Conservation (phyloP, 306 rosid species). For the Elaeagnus macrophylla region DNA sequence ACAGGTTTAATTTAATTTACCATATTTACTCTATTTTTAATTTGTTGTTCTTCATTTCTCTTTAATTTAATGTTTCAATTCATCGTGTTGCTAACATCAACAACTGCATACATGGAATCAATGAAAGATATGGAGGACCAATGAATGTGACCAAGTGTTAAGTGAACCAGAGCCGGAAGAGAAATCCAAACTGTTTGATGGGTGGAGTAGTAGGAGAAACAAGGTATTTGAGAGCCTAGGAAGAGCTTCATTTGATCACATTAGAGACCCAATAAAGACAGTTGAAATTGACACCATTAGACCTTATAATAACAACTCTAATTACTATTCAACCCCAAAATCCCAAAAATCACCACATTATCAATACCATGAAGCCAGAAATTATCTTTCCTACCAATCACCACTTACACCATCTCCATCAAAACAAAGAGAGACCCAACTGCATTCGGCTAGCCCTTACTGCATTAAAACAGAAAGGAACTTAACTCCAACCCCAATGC, state of each 20-base stretch:
- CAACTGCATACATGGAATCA: not conserved
- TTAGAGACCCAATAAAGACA: slow-evolving; percentile 34
- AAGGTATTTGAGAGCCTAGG: slow-evolving; percentile 24
- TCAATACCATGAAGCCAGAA: slow-evolving; percentile 2
- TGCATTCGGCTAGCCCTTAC: slow-evolving; percentile 32
- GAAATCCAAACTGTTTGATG: slow-evolving; percentile 20
- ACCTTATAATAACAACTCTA: slow-evolving; percentile 8
- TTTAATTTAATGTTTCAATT: not conserved
- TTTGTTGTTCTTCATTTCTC: too few relatives aligned
- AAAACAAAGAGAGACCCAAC: slow-evolving; percentile 19
- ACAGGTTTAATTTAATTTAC: slow-evolving; percentile 19
- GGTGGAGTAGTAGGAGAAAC: slow-evolving; percentile 22
- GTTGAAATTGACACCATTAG: slow-evolving; percentile 46
- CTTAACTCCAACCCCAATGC: not conserved
- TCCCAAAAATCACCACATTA: slow-evolving; percentile 6
- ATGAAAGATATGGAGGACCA: slow-evolving; percentile 21
- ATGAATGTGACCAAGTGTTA: slow-evolving; percentile 11
- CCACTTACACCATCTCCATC: slow-evolving; percentile 30
- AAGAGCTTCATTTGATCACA: slow-evolving; percentile 36
- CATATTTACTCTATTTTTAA: too few relatives aligned
- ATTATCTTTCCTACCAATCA: slow-evolving; percentile 14
- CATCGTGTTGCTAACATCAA: not conserved
- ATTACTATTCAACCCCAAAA: slow-evolving; percentile 14
- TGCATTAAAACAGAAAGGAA: slow-evolving; percentile 3
- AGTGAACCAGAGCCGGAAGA: slow-evolving; percentile 19